Conservation (phyloP, 2,329 filamentous ascomycete species). For the Pseudogymnoascus sp. region DNA sequence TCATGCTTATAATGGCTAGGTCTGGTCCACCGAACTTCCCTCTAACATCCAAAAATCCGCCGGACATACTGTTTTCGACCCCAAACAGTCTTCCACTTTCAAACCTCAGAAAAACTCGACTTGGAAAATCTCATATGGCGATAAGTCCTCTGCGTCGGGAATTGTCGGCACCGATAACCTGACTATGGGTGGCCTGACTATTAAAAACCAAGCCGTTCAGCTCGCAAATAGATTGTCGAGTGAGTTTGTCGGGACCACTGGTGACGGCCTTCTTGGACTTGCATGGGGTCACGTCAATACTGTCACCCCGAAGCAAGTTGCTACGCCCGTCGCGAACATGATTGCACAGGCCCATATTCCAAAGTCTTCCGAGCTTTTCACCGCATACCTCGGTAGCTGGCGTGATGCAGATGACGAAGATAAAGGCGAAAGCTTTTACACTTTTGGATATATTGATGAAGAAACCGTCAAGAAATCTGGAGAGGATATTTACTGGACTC, state of each 20-base stretch:
- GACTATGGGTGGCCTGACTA: constrained; percentile 51
- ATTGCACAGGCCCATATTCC: constrained; percentile 49
- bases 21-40: constrained; percentile 47
- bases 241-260: constrained; percentile 48
- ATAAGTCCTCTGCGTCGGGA: constrained; percentile 59
- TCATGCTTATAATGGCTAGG: constrained; percentile 29
- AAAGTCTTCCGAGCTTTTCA: constrained; percentile 46
- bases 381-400: constrained; percentile 49
- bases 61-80: constrained; percentile 51
- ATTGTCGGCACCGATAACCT: constrained; percentile 57
- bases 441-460: constrained; percentile 65
- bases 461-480: constrained; percentile 48
- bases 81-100: constrained; percentile 54
- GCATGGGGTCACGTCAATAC: constrained; percentile 60
- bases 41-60: constrained; percentile 27
- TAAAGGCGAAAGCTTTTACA: constrained; percentile 54
- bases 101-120: constrained; percentile 39
- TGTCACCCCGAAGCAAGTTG: constrained; percentile 45
- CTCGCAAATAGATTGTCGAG: constrained; percentile 52
- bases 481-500: constrained; percentile 50
- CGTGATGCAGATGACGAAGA: constrained; percentile 39
- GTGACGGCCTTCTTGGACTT: constrained; percentile 61
- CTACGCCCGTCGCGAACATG: constrained; percentile 64
- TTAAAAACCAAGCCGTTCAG: constrained; percentile 59
- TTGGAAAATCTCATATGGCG: constrained; percentile 64